phyloP scores from a whole-genome alignment of 108 stramenopile species.

The Cyclotella kingstonii region DNA sequence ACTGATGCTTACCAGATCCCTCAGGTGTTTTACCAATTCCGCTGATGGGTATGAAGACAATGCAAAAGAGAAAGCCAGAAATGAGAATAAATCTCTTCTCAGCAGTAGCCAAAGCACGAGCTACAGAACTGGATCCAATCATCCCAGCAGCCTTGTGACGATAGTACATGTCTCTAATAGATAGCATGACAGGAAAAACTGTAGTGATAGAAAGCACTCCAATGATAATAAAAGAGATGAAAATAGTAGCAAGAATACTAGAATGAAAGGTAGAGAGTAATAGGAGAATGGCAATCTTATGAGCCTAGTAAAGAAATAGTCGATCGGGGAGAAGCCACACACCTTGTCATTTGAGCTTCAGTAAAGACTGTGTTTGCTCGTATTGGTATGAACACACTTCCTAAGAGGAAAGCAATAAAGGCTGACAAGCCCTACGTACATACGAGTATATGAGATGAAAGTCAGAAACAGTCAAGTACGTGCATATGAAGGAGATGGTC shows the following conservation, averaged over 20 bases:
- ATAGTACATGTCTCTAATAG: slow-evolving; percentile 58
- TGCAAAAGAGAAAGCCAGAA: slow-evolving; percentile 20
- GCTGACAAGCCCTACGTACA: no score
- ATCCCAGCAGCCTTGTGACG: slow-evolving; percentile 50
- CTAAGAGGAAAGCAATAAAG: slow-evolving; percentile 9
- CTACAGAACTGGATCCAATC: slow-evolving; percentile 29
- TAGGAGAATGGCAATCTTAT: not conserved
- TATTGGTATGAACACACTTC: slow-evolving; percentile 13
- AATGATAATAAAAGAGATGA: slow-evolving; percentile 48
- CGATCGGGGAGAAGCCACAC: slow-evolving; percentile 2
- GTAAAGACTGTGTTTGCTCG: slow-evolving; percentile 2
- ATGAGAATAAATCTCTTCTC: slow-evolving; percentile 42
- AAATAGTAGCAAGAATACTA: slow-evolving; percentile 46
- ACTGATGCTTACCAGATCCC: not conserved
- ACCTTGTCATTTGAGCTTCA: slow-evolving; percentile 9
- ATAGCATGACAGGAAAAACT: slow-evolving; percentile 48
- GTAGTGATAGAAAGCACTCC: slow-evolving; percentile 45
- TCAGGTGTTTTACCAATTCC: slow-evolving; percentile 12
- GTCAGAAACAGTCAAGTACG: no score
- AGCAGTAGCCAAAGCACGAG: slow-evolving; percentile 41
- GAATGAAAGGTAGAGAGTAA: not conserved
- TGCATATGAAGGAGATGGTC: slow-evolving; percentile 6
- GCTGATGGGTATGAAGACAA: slow-evolving; percentile 21
- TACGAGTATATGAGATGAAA: no score
- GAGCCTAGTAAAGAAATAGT: slow-evolving; percentile 2